Conservation (phyloP, 345 rosid species). For the Gossypium mustelinum region DNA sequence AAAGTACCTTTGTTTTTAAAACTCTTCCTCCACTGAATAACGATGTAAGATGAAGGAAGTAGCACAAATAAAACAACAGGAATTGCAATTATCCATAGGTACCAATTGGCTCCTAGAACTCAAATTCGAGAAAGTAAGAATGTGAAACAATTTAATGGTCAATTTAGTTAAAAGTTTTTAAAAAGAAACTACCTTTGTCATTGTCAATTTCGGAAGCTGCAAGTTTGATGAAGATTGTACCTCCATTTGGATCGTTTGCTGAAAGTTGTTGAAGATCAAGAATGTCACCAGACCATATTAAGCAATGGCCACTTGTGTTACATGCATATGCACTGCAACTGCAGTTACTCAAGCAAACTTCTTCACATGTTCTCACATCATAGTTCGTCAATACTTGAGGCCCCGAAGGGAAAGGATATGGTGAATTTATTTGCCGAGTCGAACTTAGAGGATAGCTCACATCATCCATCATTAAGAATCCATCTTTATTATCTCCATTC, state of each 20-base stretch:
- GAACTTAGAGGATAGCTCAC: conserved; percentile 3
- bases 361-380: background rate
- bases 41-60: background rate
- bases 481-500: conserved; percentile 17
- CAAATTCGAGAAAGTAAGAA: background rate
- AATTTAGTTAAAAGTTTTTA: background rate
- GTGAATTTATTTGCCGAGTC: background rate
- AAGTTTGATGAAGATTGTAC: conserved; percentile 14
- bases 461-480: conserved; percentile 16
- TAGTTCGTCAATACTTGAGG: background rate
- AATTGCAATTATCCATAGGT: conserved; percentile 2
- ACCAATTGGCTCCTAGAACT: conserved; percentile 2
- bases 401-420: background rate
- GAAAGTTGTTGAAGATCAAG: background rate
- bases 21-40: conserved; percentile 10
- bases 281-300: conserved; percentile 1
- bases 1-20: conserved; percentile 10
- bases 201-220: conserved; percentile 17
- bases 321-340: conserved; percentile 18
- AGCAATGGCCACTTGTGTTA: conserved; percentile 9
- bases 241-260: background rate
- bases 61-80: background rate
- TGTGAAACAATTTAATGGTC: background rate
- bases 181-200: conserved; percentile 3
- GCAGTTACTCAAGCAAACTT: conserved; percentile 17